Evolutionary conservation across 768 basidiomycete species (phyloP), one percentile per base, ranked within the genome.

Genomic region (Vishniacozyma victoriae): DNA sequence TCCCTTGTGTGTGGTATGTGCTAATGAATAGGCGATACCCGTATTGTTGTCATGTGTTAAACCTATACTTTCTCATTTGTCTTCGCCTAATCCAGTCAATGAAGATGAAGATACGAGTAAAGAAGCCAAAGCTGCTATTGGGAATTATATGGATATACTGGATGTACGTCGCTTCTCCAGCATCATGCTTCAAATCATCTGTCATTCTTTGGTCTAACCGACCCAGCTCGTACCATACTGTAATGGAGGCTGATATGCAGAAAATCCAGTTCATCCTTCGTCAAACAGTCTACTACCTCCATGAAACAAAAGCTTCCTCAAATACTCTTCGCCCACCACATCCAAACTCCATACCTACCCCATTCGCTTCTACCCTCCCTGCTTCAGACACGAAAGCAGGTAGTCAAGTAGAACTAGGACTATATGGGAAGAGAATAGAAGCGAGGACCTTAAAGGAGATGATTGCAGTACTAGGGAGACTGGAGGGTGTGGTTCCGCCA

Each of bases 231-330:
- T 14, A 38, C 12, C 4, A 18, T 35, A 25, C 26, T 37, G 15
- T 29, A 38, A 41, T 48, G 12, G 19, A 19, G 20, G 13, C 25
- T 29, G 23, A 16, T 24, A 15, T 37, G 11, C 39, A 67, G 65
- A 62, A 62, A 54, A 68, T 68, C 49, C 66, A 68, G 59, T 62
- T 57, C 47, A 47, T 64, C n/a, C 60, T 68, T 14, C 52, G 66
- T 19, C 66, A 68, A 44, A 62, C 60, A 23, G 57, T 68, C 19
- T 64, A 62, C 44, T 64, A 64, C 50, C 56, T 68, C 19, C 60
- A 50, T n/a, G 57, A 60, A 47, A 62, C 55, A 33, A 33, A 46
- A n/a, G 53, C 57, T 6, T 52, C 60, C 2, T 52, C 56, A 0
- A 20, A 41, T 2, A 56, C 57, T 0, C 50, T 68, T 14, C 22